phyloP scores from a whole-genome alignment of 140 eudicot genomes.

The Oenanthe javanica region DNA sequence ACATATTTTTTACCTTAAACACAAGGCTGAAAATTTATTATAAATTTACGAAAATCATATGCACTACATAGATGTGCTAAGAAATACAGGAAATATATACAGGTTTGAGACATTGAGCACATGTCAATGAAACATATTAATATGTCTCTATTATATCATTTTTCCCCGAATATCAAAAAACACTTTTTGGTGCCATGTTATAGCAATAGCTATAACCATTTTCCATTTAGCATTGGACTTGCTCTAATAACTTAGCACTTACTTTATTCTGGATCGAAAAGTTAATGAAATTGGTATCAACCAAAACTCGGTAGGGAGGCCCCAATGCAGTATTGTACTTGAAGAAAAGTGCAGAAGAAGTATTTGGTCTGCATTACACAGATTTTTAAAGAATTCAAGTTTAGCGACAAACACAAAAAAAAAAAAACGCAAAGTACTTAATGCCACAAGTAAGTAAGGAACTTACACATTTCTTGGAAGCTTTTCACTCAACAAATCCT shows the following conservation, averaged over 20 bases:
- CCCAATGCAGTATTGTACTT: conserved; percentile 78
- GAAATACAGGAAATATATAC: not conserved
- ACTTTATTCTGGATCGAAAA: conserved; percentile 94
- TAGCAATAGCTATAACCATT: too few species aligned
- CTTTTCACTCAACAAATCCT: conserved; percentile 50
- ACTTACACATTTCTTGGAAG: conserved; percentile 94
- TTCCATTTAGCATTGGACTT: not conserved
- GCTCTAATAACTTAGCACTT: not conserved
- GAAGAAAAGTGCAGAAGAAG: conserved; percentile 85
- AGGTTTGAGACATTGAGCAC: not conserved
- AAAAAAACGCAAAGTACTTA: not conserved
- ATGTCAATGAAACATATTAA: not conserved
- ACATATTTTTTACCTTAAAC: not conserved
- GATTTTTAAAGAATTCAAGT: not conserved
- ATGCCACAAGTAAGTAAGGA: not conserved
- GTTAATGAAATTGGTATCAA: conserved; percentile 95
- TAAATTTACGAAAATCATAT: not conserved
- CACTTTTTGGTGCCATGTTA: too few species aligned
- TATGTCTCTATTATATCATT: too few species aligned
- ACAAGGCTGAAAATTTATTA: not conserved
- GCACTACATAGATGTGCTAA: not conserved
- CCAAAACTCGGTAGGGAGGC: conserved; percentile 90
- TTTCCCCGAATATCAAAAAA: too few species aligned
- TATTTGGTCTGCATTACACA: conserved; percentile 63
- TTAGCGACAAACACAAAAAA: not conserved